Evolutionary conservation across 306 rosid species (phyloP).

Genomic region (Quercus berberidifolia): DNA sequence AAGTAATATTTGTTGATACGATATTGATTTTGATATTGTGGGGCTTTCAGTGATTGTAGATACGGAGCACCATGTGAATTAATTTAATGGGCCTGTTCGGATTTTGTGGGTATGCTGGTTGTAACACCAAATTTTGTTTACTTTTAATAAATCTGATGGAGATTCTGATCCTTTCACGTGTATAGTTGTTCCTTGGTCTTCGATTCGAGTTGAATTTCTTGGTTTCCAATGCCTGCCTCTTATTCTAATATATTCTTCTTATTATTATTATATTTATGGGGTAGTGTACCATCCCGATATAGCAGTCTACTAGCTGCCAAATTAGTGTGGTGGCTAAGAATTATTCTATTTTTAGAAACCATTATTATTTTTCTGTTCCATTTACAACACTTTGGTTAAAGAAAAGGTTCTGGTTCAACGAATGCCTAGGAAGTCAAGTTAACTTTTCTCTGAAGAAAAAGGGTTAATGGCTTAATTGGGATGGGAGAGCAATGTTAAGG

Average conservation of each 20-base stretch:
- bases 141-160: not conserved
- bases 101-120: not conserved
- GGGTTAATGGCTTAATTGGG: not conserved
- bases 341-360: not conserved
- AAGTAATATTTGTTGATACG: no score
- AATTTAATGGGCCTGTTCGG: not conserved
- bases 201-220: not conserved
- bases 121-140: not conserved
- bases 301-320: not conserved
- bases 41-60: no score
- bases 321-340: not conserved
- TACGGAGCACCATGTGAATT: no score
- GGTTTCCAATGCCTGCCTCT: not conserved
- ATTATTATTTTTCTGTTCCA: no score
- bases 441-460: not conserved
- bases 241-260: not conserved
- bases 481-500: no score
- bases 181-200: not conserved
- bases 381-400: no score
- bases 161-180: not conserved
- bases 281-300: not conserved
- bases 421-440: no score
- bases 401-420: no score
- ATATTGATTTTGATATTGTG: no score
- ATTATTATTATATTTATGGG: not conserved